Evolutionary conservation across 495 filamentous ascomycete genomes (phyloP).

Genomic region (Trichoderma gamsii): DNA sequence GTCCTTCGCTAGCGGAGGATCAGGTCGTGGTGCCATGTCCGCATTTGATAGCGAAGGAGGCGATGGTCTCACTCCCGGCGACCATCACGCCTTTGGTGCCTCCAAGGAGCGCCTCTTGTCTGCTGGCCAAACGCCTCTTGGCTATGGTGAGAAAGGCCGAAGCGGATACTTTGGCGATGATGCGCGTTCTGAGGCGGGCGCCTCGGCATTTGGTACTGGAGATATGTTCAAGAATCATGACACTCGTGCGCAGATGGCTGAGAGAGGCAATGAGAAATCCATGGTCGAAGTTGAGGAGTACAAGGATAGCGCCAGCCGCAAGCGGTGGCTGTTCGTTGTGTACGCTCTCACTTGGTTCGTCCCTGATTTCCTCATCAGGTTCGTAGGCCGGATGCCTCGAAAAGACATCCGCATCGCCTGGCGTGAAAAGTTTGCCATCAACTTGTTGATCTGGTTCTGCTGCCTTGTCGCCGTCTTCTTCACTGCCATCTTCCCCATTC

Average conservation of each 20-base stretch:
- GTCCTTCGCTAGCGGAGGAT: constrained; percentile 51
- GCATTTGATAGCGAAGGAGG: constrained; percentile 33
- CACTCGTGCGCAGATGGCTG: constrained; percentile 86
- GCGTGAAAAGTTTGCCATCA: constrained; percentile 97
- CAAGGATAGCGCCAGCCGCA: constrained; percentile 70
- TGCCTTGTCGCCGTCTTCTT: constrained; percentile 81
- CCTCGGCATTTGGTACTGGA: constrained; percentile 77
- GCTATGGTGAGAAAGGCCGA: constrained; percentile 67
- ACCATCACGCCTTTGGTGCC: constrained; percentile 46
- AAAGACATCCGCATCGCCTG: constrained; percentile 92
- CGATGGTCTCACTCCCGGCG: constrained; percentile 32
- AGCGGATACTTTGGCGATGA: constrained; percentile 81
- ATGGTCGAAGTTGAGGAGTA: constrained; percentile 86
- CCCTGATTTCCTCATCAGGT: constrained; percentile 76
- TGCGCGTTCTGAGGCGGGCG: constrained; percentile 81
- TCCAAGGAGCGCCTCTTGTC: constrained; percentile 66
- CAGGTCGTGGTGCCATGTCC: constrained; percentile 45
- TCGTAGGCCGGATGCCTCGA: constrained; percentile 77
- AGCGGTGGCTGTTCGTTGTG: constrained; percentile 87
- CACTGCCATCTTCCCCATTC: constrained; percentile 73
- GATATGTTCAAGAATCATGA: constrained; percentile 99
- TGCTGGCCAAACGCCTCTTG: constrained; percentile 51
- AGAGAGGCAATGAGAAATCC: constrained; percentile 86
- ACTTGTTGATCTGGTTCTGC: constrained; percentile 90
- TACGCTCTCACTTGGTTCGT: constrained; percentile 80